phyloP scores from a whole-genome alignment of 202 grass and related monocot species.

The Panicum hallii region DNA sequence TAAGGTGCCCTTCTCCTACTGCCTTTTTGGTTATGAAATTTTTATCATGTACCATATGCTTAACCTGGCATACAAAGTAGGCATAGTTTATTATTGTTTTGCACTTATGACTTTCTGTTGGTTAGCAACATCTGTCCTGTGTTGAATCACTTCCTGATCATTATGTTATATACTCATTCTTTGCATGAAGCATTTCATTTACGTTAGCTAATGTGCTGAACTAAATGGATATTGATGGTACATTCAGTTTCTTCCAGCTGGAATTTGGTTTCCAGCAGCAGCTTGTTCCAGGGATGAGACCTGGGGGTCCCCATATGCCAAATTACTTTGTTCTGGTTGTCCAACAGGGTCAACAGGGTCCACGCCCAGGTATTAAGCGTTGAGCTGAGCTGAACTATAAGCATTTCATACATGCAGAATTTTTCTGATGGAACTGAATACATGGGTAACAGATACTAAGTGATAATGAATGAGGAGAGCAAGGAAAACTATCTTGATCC shows the following conservation, averaged over 20 bases:
- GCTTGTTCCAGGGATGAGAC: conserved; percentile 94
- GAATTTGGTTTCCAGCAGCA: conserved; percentile 96
- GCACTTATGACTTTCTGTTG: background rate
- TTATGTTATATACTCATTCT: conserved; percentile 10
- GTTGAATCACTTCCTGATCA: background rate
- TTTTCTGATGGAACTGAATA: no score
- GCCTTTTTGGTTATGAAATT: background rate
- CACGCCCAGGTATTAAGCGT: conserved; percentile 74
- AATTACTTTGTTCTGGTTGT: conserved; percentile 93
- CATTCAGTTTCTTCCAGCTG: conserved; percentile 53
- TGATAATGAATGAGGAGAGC: no score
- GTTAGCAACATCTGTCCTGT: background rate
- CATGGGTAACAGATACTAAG: no score
- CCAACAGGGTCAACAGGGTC: conserved; percentile 86
- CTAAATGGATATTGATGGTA: conserved; percentile 30
- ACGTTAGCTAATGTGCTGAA: conserved; percentile 12
- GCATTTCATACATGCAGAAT: no score
- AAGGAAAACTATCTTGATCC: no score
- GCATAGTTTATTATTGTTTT: conserved; percentile 20
- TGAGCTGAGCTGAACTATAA: conserved; percentile 32
- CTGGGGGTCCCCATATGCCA: conserved; percentile 72
- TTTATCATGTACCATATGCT: background rate
- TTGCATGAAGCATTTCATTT: conserved; percentile 23
- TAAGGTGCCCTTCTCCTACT: no score
- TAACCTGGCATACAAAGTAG: background rate